phyloP scores from a whole-genome alignment of 225 moss, liverwort and hornwort species.

The Physcomitrellopsis africana region DNA sequence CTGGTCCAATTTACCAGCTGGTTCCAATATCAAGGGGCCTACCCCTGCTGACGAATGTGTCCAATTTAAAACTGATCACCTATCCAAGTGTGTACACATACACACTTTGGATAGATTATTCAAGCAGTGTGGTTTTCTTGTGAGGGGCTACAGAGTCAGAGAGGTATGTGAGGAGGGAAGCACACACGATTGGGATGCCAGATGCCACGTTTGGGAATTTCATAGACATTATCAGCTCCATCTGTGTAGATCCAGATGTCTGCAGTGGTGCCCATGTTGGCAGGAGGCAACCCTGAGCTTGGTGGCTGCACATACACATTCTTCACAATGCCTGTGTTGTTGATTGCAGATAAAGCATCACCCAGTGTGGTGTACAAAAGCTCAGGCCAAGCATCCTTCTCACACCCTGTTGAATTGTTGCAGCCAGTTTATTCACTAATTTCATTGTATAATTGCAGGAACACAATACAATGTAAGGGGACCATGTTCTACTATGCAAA shows the following conservation, averaged over 20 bases:
- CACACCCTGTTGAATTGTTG: constrained; percentile 30
- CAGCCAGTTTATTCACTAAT: background rate
- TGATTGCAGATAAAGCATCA: constrained; percentile 25
- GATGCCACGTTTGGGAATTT: constrained; percentile 43
- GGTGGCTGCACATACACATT: constrained; percentile 50
- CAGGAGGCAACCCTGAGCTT: constrained; percentile 27
- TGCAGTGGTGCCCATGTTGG: background rate
- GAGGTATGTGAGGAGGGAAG: background rate
- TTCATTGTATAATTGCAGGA: too few relatives aligned
- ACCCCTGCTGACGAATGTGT: too few relatives aligned
- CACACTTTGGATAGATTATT: too few relatives aligned
- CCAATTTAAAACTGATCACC: too few relatives aligned
- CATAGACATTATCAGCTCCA: constrained; percentile 29
- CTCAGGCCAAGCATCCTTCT: constrained; percentile 60
- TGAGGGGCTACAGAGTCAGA: too few relatives aligned
- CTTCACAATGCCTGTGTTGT: constrained; percentile 27
- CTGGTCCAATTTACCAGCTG: too few relatives aligned
- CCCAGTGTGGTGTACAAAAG: constrained; percentile 27
- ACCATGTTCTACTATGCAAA: too few relatives aligned
- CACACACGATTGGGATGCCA: constrained; percentile 65
- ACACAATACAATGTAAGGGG: too few relatives aligned
- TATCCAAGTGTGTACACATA: too few relatives aligned
- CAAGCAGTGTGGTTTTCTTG: too few relatives aligned
- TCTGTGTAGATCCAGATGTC: constrained; percentile 63
- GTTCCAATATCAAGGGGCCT: too few relatives aligned